Conservation (phyloP, 768 basidiomycete species). For the Leccinum uliginosum region DNA sequence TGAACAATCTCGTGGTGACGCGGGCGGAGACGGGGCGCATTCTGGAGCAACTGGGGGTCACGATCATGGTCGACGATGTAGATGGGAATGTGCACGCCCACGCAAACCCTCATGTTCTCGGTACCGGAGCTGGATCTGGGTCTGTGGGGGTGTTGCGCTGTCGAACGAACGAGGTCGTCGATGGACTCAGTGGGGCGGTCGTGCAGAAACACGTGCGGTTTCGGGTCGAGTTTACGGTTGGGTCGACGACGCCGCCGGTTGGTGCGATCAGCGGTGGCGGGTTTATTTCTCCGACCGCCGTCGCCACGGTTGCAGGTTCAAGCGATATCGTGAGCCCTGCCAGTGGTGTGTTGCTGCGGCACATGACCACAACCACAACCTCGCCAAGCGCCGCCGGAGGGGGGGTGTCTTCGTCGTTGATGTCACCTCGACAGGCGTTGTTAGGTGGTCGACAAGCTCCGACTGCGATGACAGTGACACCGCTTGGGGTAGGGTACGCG, state of each 20-base stretch:
- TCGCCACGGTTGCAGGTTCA: constrained; percentile 19
- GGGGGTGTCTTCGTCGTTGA: constrained; percentile 17
- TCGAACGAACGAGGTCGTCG: constrained; percentile 45
- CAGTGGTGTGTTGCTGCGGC: neutral
- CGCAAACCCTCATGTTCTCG: neutral
- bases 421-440: constrained; percentile 26
- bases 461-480: neutral
- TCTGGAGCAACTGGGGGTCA: constrained; percentile 61
- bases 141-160: constrained; percentile 44
- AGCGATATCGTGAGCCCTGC: neutral
- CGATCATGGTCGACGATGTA: constrained; percentile 53
- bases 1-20: constrained; percentile 53
- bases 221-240: constrained; percentile 67
- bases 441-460: constrained; percentile 13
- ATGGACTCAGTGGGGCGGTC: constrained; percentile 34
- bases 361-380: constrained; percentile 10
- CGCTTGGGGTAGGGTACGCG: constrained; percentile 32
- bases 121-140: constrained; percentile 19
- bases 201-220: constrained; percentile 77
- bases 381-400: constrained; percentile 15
- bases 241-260: constrained; percentile 9
- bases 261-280: constrained; percentile 7
- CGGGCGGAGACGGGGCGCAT: constrained; percentile 60
- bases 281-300: constrained; percentile 17
- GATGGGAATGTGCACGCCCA: constrained; percentile 27